Evolutionary conservation across 2,329 filamentous ascomycete species (phyloP), one percentile per base, ranked within the genome.

Genomic region (Magnaporthiopsis rhizophila): DNA sequence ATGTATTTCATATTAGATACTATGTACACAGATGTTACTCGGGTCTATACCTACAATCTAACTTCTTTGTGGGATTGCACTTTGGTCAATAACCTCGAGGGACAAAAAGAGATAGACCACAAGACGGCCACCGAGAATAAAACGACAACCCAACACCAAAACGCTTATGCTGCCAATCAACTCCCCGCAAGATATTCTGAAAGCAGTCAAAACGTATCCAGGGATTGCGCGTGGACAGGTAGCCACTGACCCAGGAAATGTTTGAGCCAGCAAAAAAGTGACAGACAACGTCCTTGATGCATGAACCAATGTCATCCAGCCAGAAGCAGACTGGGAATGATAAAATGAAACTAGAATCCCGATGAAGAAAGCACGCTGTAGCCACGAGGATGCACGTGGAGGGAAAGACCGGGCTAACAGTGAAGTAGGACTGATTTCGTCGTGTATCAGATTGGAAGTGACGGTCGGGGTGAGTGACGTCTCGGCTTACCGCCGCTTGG

Each of bases 101-200:
- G 38, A 45, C 15, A 6, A 15, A 45, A 45, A 1, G 13, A 45
- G 13, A 18, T 45, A 6, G 13, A 53, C 5, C 21, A n/a, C n/a
- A 7, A 21, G n/a, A 24, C 8, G 7, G 18, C 18, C 18, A 11
- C 21, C 18, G n/a, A 11, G n/a, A 9, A 9, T 18, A 53, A 53
- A 53, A 53, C 5, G 4, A 53, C 21, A 9, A 50, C n/a, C 21
- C 18, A 62, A 62, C 45, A 62, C 13, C 45, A 38, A 62, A 50
- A 12, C 34, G 60, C 60, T 62, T 62, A 62, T 62, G 60, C 34
- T 62, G 30, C 50, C 60, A 26, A 62, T 53, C 28, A 62, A 62
- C 61, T 56, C 61, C 45, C 30, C 18, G 45, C 13, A 30, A 57
- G 18, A 24, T 28, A 53, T 53, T 9, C 21, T 11, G 45, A 11